These are phyloP conservation scores for Clathrospora elynae DNA, from an alignment of 2,329 filamentous ascomycete genomes.

Conservation along the genomic window DNA sequence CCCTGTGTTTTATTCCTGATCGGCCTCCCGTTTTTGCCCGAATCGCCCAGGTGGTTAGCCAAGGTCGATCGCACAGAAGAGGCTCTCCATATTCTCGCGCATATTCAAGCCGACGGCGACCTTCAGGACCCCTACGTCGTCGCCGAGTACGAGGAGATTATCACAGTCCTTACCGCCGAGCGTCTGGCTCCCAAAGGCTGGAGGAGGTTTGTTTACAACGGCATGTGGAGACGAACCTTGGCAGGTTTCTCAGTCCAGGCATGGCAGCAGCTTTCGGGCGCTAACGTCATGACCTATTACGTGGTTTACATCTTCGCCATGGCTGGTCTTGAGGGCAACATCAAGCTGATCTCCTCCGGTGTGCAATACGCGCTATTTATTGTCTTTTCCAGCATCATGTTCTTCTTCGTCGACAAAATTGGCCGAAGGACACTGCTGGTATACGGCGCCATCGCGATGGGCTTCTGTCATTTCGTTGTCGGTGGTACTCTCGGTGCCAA, in stretches of 20 bases:
- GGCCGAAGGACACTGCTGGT: conserved; percentile 72
- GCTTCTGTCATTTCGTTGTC: conserved; percentile 58
- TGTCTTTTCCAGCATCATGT: conserved; percentile 74
- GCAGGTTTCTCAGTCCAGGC: conserved; percentile 76
- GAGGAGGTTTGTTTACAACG: conserved; percentile 74
- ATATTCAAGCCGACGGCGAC: conserved; percentile 62
- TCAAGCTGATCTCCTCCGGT: conserved; percentile 67
- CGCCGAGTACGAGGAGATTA: conserved; percentile 73
- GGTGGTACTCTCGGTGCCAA: conserved; percentile 60
- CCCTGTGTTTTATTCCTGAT: conserved; percentile 50
- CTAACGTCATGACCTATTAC: conserved; percentile 57
- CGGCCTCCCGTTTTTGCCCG: conserved; percentile 57
- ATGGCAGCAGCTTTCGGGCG: conserved; percentile 76
- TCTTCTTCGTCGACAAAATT: conserved; percentile 75
- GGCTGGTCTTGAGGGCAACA: conserved; percentile 66
- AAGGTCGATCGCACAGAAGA: conserved; percentile 54
- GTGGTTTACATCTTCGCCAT: conserved; percentile 70
- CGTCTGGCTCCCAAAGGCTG: conserved; percentile 69
- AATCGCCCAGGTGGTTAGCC: conserved; percentile 54
- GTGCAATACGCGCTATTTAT: conserved; percentile 83
- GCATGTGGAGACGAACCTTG: conserved; percentile 73
- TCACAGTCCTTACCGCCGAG: conserved; percentile 75
- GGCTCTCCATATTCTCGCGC: conserved; percentile 48
- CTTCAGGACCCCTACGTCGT: conserved; percentile 67
- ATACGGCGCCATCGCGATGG: conserved; percentile 68